A percentile compares a stretch with the other conserved stretches of the same genome.
Conservation (phyloP, 345 rosid genomes). For the Passiflora organensis region DNA sequence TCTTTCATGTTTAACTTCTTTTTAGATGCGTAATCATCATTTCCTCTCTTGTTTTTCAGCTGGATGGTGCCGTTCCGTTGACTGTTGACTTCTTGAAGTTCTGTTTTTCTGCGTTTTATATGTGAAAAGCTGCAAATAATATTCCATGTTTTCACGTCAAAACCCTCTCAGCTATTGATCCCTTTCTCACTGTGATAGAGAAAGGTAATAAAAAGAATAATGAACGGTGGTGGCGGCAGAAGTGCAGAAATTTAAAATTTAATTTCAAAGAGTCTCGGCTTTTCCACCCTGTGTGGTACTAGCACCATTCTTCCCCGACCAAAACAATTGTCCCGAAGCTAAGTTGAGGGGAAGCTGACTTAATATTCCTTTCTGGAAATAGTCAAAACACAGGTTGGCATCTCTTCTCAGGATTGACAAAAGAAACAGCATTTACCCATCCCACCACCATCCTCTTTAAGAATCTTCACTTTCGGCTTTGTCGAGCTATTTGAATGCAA, state of each 20-base stretch:
- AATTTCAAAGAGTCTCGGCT: too few species aligned
- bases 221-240: background rate
- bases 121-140: slow-evolving; percentile 8
- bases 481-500: slow-evolving; percentile 5
- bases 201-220: background rate
- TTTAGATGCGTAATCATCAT: background rate
- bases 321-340: background rate
- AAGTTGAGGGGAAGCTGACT: background rate
- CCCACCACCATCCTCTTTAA: background rate
- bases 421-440: background rate
- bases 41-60: too few species aligned
- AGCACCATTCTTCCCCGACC: too few species aligned
- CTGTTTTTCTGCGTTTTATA: background rate
- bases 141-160: background rate
- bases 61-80: too few species aligned
- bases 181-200: background rate
- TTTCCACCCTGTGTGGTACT: too few species aligned
- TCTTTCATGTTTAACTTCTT: background rate
- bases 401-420: slow-evolving; percentile 5
- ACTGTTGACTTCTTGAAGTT: background rate
- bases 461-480: slow-evolving; percentile 2
- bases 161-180: background rate
- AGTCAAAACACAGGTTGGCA: slow-evolving; percentile 1
- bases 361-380: background rate
- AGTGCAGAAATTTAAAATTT: too few species aligned